Evolutionary conservation across 2,329 filamentous ascomycete species (phyloP).

Genomic region (Pseudocercospora fuligena): DNA sequence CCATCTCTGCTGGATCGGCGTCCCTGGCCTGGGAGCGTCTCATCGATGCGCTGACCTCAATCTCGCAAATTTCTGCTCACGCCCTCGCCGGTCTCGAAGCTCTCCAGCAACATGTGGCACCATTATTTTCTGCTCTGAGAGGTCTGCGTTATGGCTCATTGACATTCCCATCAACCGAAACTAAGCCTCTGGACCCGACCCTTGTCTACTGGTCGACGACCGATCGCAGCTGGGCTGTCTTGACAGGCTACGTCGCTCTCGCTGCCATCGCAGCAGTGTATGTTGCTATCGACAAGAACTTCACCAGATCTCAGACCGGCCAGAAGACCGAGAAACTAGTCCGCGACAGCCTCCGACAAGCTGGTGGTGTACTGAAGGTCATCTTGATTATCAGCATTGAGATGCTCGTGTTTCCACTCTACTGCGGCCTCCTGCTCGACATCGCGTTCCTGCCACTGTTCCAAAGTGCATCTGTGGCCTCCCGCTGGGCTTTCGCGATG

Average conservation of each 20-base stretch:
- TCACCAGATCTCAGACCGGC: slow-evolving; percentile 66
- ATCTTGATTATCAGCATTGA: slow-evolving; percentile 98
- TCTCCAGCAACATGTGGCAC: slow-evolving; percentile 24
- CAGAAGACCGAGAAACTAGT: slow-evolving; percentile 72
- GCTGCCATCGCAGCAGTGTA: slow-evolving; percentile 78
- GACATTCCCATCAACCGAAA: slow-evolving; percentile 24
- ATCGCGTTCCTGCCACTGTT: slow-evolving; percentile 88
- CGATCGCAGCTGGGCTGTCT: slow-evolving; percentile 72
- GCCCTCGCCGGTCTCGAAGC: slow-evolving; percentile 21
- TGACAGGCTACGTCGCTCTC: slow-evolving; percentile 80
- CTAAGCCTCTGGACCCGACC: slow-evolving; percentile 41
- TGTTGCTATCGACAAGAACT: slow-evolving; percentile 71
- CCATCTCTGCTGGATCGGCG: slow-evolving; percentile 33
- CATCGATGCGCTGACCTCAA: slow-evolving; percentile 13
- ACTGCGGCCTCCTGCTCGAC: slow-evolving; percentile 91
- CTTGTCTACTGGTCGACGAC: slow-evolving; percentile 52
- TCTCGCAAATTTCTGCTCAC: slow-evolving; percentile 23
- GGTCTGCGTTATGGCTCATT: slow-evolving; percentile 31
- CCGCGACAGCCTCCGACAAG: slow-evolving; percentile 85
- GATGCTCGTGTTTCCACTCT: slow-evolving; percentile 96
- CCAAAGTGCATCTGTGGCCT: slow-evolving; percentile 75
- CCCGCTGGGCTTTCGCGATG: slow-evolving; percentile 76
- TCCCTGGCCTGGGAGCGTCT: slow-evolving; percentile 22
- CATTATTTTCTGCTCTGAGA: slow-evolving; percentile 30
- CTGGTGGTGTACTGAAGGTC: slow-evolving; percentile 95